Percentiles rank a stretch among this genome's conserved stretches.
phyloP scores from a whole-genome alignment of 1,139 yeast species.

The Candida sanyaensis region DNA sequence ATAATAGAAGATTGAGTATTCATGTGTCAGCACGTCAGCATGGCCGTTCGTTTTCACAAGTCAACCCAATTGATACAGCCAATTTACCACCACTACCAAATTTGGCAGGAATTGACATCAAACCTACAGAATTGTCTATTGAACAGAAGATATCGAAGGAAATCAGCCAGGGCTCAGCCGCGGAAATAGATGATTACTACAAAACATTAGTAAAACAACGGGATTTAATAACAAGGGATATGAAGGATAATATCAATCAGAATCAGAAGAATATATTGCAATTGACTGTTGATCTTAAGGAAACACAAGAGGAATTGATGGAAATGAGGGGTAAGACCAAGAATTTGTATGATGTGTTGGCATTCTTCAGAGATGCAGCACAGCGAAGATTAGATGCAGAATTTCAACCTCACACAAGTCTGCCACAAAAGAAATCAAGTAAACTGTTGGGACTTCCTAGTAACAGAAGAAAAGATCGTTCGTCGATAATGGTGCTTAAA shows the following conservation, averaged over 20 bases:
- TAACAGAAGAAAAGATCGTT: slow-evolving; percentile 50
- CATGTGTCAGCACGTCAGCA: slow-evolving; percentile 45
- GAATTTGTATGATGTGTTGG: slow-evolving; percentile 62
- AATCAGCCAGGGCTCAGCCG: slow-evolving; percentile 66
- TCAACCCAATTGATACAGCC: slow-evolving; percentile 25
- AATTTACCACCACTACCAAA: slow-evolving; percentile 45
- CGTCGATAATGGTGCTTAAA: slow-evolving; percentile 72
- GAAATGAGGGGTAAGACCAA: slow-evolving; percentile 60
- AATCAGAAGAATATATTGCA: slow-evolving; percentile 73
- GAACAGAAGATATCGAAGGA: slow-evolving; percentile 51
- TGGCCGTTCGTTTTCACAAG: slow-evolving; percentile 27
- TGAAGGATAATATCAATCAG: slow-evolving; percentile 64
- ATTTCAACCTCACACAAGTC: slow-evolving; percentile 19
- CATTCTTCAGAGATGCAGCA: slow-evolving; percentile 71
- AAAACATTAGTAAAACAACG: slow-evolving; percentile 57
- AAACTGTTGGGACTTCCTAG: slow-evolving; percentile 5
- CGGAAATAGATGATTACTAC: slow-evolving; percentile 72
- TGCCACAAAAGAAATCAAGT: slow-evolving; percentile 3
- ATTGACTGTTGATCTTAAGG: slow-evolving; percentile 64
- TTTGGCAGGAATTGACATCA: slow-evolving; percentile 11
- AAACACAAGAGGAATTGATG: slow-evolving; percentile 65
- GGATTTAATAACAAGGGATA: slow-evolving; percentile 57
- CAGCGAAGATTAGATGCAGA: slow-evolving; percentile 55
- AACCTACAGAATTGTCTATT: slow-evolving; percentile 7
- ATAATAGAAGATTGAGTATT: slow-evolving; percentile 43